Conservation (phyloP, 1,284 basidiomycete species). For the Dichomitus squalens region DNA sequence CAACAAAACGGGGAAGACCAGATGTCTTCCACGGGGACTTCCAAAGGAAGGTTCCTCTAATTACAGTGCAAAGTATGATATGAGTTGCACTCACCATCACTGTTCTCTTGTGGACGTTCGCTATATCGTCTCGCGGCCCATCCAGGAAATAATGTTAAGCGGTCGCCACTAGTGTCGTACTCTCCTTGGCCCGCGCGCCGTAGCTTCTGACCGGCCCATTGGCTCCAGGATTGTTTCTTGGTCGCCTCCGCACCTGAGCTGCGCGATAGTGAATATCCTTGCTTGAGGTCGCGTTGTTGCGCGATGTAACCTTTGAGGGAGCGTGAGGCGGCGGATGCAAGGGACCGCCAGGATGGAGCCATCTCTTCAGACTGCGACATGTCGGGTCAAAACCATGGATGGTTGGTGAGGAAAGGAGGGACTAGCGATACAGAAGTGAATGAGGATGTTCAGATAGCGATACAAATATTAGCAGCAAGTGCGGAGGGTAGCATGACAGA, state of each 20-base stretch:
- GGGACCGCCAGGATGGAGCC: constrained; percentile 36
- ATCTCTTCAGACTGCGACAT: constrained; percentile 36
- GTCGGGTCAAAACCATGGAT: constrained; percentile 16
- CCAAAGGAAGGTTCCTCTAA: background rate
- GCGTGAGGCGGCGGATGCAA: constrained; percentile 37
- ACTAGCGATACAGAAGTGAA: background rate
- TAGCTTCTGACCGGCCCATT: constrained; percentile 54
- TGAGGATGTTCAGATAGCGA: background rate
- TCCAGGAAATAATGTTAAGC: constrained; percentile 41
- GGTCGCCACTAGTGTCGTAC: constrained; percentile 32
- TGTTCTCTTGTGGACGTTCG: constrained; percentile 9
- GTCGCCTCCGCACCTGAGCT: constrained; percentile 17
- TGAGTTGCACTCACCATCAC: constrained; percentile 24
- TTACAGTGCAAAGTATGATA: background rate
- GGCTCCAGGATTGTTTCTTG: constrained; percentile 41
- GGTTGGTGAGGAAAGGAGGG: background rate
- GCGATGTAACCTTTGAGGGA: constrained; percentile 46
- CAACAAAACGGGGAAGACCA: background rate
- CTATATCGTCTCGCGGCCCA: constrained; percentile 43
- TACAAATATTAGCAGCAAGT: background rate
- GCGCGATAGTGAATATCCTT: constrained; percentile 24
- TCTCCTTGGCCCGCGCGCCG: constrained; percentile 27
- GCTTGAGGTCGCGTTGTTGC: constrained; percentile 38
- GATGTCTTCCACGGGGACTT: background rate
- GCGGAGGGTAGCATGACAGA: background rate